A percentile compares a stretch with the other conserved stretches of the same genome.
These are phyloP conservation scores for Tetraselmis striata DNA, from an alignment of 139 green algal genomes.

Conservation along the genomic window DNA sequence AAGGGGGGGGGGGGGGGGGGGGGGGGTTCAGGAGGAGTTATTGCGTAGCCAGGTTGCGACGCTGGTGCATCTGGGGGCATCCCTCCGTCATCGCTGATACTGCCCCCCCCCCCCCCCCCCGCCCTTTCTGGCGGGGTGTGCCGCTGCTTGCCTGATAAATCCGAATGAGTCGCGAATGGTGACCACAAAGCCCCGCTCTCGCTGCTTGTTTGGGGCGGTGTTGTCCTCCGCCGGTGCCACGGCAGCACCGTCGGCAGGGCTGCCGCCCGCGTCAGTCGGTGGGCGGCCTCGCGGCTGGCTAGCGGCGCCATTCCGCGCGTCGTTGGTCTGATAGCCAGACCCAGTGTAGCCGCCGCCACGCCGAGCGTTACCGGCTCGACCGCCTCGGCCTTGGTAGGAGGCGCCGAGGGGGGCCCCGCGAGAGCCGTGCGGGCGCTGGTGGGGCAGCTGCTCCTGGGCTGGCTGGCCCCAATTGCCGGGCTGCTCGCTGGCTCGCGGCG, in stretches of 20 bases:
- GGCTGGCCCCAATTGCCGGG: background rate
- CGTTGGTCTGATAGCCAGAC: background rate
- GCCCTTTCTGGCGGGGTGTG: background rate
- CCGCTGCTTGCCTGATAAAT: background rate
- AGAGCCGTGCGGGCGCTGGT: background rate
- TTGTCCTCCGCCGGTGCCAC: background rate
- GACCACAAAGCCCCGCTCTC: background rate
- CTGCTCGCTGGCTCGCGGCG: background rate
- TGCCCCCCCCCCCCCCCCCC: no score
- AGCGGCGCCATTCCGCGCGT: no score
- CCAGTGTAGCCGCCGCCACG: background rate
- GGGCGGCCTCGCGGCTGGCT: no score
- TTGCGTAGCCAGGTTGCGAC: no score
- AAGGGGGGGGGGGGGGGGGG: background rate
- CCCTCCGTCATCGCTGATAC: no score
- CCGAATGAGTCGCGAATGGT: background rate
- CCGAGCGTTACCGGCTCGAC: background rate
- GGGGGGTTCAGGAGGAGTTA: no score
- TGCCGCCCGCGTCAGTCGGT: background rate
- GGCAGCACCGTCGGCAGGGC: background rate
- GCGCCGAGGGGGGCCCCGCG: no score
- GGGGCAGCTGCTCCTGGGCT: background rate
- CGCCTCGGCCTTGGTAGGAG: no score
- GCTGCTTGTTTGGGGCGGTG: background rate
- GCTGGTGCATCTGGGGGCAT: background rate